Evolutionary conservation across 2,329 filamentous ascomycete species (phyloP), one percentile per base, ranked within the genome.

Genomic region (Neonectria ditissima): DNA sequence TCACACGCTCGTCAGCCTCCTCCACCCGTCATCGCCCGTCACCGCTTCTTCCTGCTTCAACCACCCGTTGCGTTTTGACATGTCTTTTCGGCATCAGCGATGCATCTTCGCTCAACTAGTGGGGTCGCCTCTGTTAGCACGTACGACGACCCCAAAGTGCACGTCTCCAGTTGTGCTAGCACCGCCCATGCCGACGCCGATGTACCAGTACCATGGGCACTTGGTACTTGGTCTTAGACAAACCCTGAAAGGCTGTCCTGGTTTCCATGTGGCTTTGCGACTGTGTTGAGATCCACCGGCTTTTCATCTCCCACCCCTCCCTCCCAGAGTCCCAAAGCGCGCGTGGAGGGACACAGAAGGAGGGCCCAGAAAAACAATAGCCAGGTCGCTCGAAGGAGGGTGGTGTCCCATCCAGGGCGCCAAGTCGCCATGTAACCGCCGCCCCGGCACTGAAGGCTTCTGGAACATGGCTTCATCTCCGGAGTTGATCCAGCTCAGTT

Each of bases 401-500:
- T 41, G 43, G 43, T 48, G 30, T 22, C 54, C 28, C 47, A 52
- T 30, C 47, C 26, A 41, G 22, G 32, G 24, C 48, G 48, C 54
- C 59, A 63, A 50, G 54, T 57, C 55, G 5, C 50, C 47, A 58
- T 53, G 55, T 22, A 63, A 55, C 55, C 55, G 34, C 48, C 20
- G 43, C 48, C 58, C 62, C 62, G 62, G 53, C 47, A 13, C 58
- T 59, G 55, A 71, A 67, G 61, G 62, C 59, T 72, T 73, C 70
- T 71, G 62, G 70, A 71, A 73, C 59, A 67, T 69, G 67, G 63
- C 59, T 63, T 73, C 64, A 71, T 70, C 61, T 69, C 66, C 65
- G 64, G 47, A 50, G 55, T 52, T 52, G 32, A 57, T 30, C 60
- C 55, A 63, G 55, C 8, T 32, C 45, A 20, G 14, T 16, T 16